phyloP scores from a whole-genome alignment of 2,329 filamentous ascomycete genomes.

The Trichoderma sp. region DNA sequence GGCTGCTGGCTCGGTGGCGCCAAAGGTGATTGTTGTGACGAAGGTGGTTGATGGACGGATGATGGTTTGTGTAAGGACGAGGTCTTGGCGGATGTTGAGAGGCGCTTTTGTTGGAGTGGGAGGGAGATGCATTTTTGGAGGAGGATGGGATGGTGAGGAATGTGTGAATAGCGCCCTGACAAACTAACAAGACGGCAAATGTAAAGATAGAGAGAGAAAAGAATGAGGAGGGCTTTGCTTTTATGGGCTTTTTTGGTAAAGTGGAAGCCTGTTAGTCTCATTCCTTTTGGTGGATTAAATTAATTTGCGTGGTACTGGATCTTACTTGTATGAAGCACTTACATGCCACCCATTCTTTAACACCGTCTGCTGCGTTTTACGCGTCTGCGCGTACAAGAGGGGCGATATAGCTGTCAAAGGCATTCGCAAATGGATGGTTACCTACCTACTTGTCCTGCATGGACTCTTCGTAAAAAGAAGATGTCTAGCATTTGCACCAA shows the following conservation, averaged over 20 bases:
- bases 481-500: conserved; percentile 1
- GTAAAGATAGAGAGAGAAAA: background rate
- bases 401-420: too few species aligned
- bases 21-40: conserved; percentile 39
- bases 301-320: background rate
- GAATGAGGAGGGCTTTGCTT: background rate
- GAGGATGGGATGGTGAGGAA: background rate
- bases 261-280: background rate
- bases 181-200: too few species aligned
- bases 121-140: conserved; percentile 6
- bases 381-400: background rate
- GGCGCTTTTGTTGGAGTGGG: conserved; percentile 20
- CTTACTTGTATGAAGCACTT: too few species aligned
- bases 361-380: background rate
- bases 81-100: conserved; percentile 31
- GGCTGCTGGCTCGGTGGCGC: conserved; percentile 25
- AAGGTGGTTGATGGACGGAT: conserved; percentile 40
- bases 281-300: background rate
- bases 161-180: background rate
- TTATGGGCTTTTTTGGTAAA: background rate
- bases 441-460: background rate
- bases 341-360: conserved; percentile 1
- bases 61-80: conserved; percentile 43
- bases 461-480: background rate
- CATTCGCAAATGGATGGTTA: background rate